Evolutionary conservation across 2,329 filamentous ascomycete species (phyloP).

Genomic region (Trichoderma gracile): DNA sequence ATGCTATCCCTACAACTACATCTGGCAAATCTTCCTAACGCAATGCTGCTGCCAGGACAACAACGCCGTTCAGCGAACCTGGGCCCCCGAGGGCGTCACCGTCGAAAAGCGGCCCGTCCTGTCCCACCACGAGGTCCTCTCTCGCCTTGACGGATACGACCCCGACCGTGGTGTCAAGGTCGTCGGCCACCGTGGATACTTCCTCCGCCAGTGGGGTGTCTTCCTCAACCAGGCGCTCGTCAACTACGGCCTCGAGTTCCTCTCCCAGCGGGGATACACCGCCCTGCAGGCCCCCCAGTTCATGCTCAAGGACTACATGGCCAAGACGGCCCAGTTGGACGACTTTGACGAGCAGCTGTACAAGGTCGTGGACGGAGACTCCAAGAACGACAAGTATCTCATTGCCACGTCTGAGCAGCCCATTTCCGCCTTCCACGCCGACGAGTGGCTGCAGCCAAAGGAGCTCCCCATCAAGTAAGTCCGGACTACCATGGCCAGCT

Average conservation of each 20-base stretch:
- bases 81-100: slow-evolving; percentile 73
- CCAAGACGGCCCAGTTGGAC: slow-evolving; percentile 94
- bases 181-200: slow-evolving; percentile 92
- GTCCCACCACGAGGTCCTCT: slow-evolving; percentile 93
- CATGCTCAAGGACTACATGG: slow-evolving; percentile 95
- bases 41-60: slow-evolving; percentile 58
- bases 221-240: slow-evolving; percentile 90
- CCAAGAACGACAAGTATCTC: slow-evolving; percentile 80
- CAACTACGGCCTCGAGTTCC: slow-evolving; percentile 92
- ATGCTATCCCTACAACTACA: no score
- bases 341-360: slow-evolving; percentile 98
- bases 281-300: slow-evolving; percentile 87
- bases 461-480: slow-evolving; percentile 82
- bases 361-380: slow-evolving; percentile 88
- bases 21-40: neutral
- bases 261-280: slow-evolving; percentile 76
- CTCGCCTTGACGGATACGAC: slow-evolving; percentile 86
- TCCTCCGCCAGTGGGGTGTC: slow-evolving; percentile 83
- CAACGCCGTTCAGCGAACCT: slow-evolving; percentile 74
- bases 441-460: slow-evolving; percentile 85
- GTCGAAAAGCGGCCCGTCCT: slow-evolving; percentile 76
- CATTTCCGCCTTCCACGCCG: slow-evolving; percentile 86
- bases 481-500: neutral
- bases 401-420: slow-evolving; percentile 90
- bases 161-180: slow-evolving; percentile 91